These are phyloP conservation scores for Suillus fuscotomentosus DNA, from an alignment of 768 basidiomycete species.

Conservation along the genomic window DNA sequence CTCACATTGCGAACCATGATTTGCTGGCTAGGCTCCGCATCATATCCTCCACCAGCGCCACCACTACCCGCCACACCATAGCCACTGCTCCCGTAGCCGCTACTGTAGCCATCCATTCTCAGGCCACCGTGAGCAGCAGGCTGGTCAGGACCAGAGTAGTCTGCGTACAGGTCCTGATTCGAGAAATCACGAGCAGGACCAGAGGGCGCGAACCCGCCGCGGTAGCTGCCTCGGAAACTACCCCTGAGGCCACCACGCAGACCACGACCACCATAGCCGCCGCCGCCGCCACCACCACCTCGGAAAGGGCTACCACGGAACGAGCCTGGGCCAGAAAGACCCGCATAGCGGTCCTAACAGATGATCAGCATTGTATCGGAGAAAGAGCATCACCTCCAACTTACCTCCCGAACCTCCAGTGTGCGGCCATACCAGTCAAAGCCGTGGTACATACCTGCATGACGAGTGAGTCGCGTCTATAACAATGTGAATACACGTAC, in stretches of 20 bases:
- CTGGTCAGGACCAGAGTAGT: conserved; percentile 88
- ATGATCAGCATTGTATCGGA: not conserved
- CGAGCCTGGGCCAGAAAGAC: conserved; percentile 65
- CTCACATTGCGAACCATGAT: conserved; percentile 98
- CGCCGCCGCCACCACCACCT: not conserved
- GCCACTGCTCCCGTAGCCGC: conserved; percentile 40
- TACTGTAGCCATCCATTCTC: conserved; percentile 36
- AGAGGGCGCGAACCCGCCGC: conserved; percentile 52
- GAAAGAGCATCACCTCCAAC: conserved; percentile 14
- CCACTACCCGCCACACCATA: conserved; percentile 31
- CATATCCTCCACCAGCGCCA: conserved; percentile 36
- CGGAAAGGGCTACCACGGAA: conserved; percentile 50
- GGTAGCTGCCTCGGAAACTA: conserved; percentile 50
- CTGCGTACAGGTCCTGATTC: conserved; percentile 87
- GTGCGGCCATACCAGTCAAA: conserved; percentile 97
- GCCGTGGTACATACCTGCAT: conserved; percentile 89
- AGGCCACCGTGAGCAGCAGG: conserved; percentile 35
- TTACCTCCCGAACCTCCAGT: conserved; percentile 93
- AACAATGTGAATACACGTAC: conserved; percentile 44
- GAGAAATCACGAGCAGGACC: conserved; percentile 71
- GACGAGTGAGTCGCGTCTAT: not conserved
- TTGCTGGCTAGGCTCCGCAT: conserved; percentile 89
- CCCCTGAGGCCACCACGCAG: conserved; percentile 53
- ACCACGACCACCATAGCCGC: conserved; percentile 44
- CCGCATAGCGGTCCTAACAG: conserved; percentile 81